Base-by-base conservation (phyloP, 208 protist genomes). In the Leishmania amazonensis region DNA sequence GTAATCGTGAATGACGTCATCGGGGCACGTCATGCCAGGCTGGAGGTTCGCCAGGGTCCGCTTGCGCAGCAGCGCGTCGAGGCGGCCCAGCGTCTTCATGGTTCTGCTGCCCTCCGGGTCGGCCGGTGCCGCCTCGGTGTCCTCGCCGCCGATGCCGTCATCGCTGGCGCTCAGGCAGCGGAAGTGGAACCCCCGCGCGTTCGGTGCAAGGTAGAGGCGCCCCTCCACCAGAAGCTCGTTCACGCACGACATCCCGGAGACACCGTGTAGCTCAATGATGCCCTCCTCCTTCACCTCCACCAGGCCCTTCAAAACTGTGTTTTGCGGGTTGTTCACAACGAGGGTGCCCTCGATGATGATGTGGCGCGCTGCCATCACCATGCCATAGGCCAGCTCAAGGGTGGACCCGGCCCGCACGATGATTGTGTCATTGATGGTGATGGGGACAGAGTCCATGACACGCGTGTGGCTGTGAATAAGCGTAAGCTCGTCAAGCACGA, bases 401-500 rank as follows among this genome's bases (percentile, higher is more conserved):
- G 79, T 72, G 0, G 83, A 81, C 58, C 79, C 77, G n/a, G 21
- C 74, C 45, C 78, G 65, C 35, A 86, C 57, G 15, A 78, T 74
- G 8, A 89, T 64, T 5, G 73, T 76, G 64, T 81, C 53, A 6
- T 17, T 19, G 17, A 84, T 47, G 31, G 19, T n/a, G 45, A 92
- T 54, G 5, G 77, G 31, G 9, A 90, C 53, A 57, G 79, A 7
- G n/a, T 85, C 78, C 15, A 51, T 73, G 74, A 85, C 80, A 6
- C 84, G 89, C 64, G 90, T 77, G 42, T 79, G 65, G 11, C 84
- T 83, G 76, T 57, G 75, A 24, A 81, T 54, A 19, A 92, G 81
- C 8, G 75, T 76, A 4, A 95, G 75, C 76, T 89, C 88, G 70
- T 93, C 89, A 9, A 95, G n/a, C 0, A 45, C 1, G 45, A 95